Evolutionary conservation across 2,329 filamentous ascomycete genomes (phyloP).

Genomic region (Nemania sp.): DNA sequence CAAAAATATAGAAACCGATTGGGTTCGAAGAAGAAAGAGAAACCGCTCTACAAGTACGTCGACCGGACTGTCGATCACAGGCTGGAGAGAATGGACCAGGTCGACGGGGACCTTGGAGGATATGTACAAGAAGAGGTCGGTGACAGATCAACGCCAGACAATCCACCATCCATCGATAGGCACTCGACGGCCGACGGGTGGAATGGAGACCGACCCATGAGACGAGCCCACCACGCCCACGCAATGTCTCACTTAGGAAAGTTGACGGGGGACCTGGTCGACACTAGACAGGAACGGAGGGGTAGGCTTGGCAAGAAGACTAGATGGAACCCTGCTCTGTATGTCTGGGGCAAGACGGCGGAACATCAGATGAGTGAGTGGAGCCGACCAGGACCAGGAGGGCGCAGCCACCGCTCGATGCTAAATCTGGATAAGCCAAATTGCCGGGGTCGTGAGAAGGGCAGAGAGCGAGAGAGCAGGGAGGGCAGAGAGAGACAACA

Average conservation of each 20-base stretch:
- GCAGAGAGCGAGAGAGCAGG: not conserved
- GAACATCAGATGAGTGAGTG: slow-evolving; percentile 47
- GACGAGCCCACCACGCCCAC: slow-evolving; percentile 38
- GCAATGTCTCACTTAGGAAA: slow-evolving; percentile 56
- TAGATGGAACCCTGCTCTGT: slow-evolving; percentile 40
- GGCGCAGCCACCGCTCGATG: slow-evolving; percentile 40
- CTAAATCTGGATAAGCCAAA: slow-evolving; percentile 39
- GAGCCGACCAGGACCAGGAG: slow-evolving; percentile 25
- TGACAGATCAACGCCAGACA: slow-evolving; percentile 48
- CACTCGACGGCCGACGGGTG: slow-evolving; percentile 41
- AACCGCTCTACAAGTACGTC: slow-evolving; percentile 36
- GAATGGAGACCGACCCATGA: slow-evolving; percentile 40
- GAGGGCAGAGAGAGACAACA: no score
- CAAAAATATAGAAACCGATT: slow-evolving; percentile 42
- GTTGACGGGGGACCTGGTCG: slow-evolving; percentile 47
- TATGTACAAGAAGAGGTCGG: slow-evolving; percentile 40
- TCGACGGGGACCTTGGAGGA: slow-evolving; percentile 40
- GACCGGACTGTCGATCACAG: slow-evolving; percentile 42
- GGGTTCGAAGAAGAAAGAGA: slow-evolving; percentile 42
- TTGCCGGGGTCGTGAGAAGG: slow-evolving; percentile 7
- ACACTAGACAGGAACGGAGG: slow-evolving; percentile 35
- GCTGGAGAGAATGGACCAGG: slow-evolving; percentile 40
- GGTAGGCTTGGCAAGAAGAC: slow-evolving; percentile 30
- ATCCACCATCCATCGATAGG: slow-evolving; percentile 43
- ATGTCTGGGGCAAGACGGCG: slow-evolving; percentile 48